Evolutionary conservation across 495 filamentous ascomycete species (phyloP), one percentile per base, ranked within the genome.

Genomic region (Penicillium samsonianum): DNA sequence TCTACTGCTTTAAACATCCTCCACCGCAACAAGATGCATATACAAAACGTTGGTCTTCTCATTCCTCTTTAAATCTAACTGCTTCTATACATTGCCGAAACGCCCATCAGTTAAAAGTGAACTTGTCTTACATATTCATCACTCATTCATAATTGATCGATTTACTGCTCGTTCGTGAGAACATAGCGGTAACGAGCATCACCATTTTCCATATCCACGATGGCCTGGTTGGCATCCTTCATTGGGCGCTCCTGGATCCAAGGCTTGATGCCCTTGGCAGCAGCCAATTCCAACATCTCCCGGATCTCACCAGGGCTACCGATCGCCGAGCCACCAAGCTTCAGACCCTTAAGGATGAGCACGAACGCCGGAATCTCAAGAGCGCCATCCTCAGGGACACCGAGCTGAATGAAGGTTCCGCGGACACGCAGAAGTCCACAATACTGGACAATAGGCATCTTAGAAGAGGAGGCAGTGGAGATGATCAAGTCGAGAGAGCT

Each of bases 391-490:
- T 89, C 83, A 1, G 85, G 83, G 4, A 79, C 78, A 35, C 92
- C 92, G 31, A 96, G 87, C 72, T 95, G 90, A 43, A 95, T 82
- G 53, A 93, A 87, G 8, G 77, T 79, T n/a, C 92, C 91, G 33
- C 85, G 80, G 30, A 80, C 75, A 28, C 82, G 78, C 25, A 96
- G 79, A 5, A 96, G 80, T 20, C 69, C 55, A 17, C 94, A 71
- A 65, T 95, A 96, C 19, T 81, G 67, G n/a, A 68, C 67, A 41
- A 96, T 67, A 3, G 92, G 92, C 89, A 96, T 91, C 52, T 88
- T 83, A 0, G 83, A 77, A 9, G 78, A 82, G 7, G 88, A 91
- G 5, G 90, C 89, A 7, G 91, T 96, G 62, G 73, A 88, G 53
- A 96, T 68, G 62, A 96, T 90, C 8, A 97, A 71, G 62, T 97